A percentile compares a stretch with the other conserved stretches of the same genome.
Evolutionary conservation across 371 early-diverging fungal species (phyloP).

Genomic region (Apophysomyces sp.): DNA sequence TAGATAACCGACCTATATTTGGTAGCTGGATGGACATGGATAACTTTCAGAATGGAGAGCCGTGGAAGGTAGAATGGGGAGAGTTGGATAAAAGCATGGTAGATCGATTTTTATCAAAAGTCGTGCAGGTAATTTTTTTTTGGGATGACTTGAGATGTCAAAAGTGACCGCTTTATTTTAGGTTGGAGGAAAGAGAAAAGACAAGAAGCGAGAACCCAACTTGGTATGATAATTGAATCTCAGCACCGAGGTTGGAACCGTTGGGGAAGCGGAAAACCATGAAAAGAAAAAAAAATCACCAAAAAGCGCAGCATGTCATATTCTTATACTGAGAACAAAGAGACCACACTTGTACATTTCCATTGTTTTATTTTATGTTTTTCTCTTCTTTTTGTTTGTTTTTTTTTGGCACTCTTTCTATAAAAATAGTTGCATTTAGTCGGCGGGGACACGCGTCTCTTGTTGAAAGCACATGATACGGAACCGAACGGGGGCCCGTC

Average conservation of each 20-base stretch:
- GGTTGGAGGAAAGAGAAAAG: background rate
- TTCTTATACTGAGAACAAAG: too few species aligned
- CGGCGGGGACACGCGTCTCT: too few species aligned
- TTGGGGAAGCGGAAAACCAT: too few species aligned
- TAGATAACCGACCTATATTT: constrained; percentile 37
- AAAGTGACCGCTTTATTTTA: background rate
- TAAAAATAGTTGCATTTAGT: too few species aligned
- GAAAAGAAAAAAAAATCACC: background rate
- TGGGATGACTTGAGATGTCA: background rate
- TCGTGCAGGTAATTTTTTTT: constrained; percentile 30
- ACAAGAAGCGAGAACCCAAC: background rate
- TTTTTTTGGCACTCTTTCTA: too few species aligned
- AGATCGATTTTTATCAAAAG: constrained; percentile 31
- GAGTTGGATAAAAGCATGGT: constrained; percentile 38
- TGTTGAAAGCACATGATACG: constrained; percentile 2
- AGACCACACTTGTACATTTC: too few species aligned
- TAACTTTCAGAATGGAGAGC: constrained; percentile 41
- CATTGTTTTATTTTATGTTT: too few species aligned
- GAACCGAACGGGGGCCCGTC: background rate
- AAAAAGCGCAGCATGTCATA: background rate
- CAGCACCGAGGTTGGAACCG: too few species aligned
- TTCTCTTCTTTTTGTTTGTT: too few species aligned
- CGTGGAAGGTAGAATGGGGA: constrained; percentile 45
- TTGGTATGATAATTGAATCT: too few species aligned
- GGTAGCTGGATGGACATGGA: constrained; percentile 47